A percentile compares a stretch with the other conserved stretches of the same genome.
These are phyloP conservation scores for Pythium pectinolyticum DNA, from an alignment of 352 stramenopile species.

Conservation along the genomic window DNA sequence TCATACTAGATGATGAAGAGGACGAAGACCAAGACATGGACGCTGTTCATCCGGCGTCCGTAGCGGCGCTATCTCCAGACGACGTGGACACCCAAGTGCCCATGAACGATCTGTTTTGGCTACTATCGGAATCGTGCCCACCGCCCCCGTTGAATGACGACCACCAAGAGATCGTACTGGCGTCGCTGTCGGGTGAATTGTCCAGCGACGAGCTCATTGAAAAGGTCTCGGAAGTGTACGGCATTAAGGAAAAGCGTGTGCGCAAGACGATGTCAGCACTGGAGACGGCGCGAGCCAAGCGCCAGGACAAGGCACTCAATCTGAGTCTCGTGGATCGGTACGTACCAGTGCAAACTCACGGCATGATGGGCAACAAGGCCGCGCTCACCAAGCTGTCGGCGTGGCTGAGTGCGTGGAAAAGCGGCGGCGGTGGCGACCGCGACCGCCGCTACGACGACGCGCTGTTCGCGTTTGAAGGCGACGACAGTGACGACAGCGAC, in stretches of 20 bases:
- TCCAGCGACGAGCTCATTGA: conserved; percentile 46
- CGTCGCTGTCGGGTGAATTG: conserved; percentile 10
- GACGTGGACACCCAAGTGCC: conserved; percentile 45
- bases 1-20: conserved; percentile 30
- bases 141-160: not conserved
- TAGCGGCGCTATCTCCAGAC: conserved; percentile 9
- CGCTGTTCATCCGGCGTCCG: not conserved
- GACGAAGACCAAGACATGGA: conserved; percentile 35
- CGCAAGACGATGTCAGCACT: conserved; percentile 52
- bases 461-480: conserved; percentile 64
- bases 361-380: conserved; percentile 71
- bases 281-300: conserved; percentile 44
- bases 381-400: conserved; percentile 60
- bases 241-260: conserved; percentile 56
- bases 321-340: conserved; percentile 72
- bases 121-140: conserved; percentile 34
- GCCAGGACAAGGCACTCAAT: conserved; percentile 47
- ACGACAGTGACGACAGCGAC: conserved; percentile 50
- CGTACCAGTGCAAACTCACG: conserved; percentile 47
- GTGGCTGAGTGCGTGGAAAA: conserved; percentile 80
- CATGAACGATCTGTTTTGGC: conserved; percentile 63
- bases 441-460: conserved; percentile 55
- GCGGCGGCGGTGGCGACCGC: conserved; percentile 39
- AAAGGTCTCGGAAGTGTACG: conserved; percentile 48
- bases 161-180: conserved; percentile 7